phyloP scores from a whole-genome alignment of 129 eudicot species.

The Flaveria robusta region DNA sequence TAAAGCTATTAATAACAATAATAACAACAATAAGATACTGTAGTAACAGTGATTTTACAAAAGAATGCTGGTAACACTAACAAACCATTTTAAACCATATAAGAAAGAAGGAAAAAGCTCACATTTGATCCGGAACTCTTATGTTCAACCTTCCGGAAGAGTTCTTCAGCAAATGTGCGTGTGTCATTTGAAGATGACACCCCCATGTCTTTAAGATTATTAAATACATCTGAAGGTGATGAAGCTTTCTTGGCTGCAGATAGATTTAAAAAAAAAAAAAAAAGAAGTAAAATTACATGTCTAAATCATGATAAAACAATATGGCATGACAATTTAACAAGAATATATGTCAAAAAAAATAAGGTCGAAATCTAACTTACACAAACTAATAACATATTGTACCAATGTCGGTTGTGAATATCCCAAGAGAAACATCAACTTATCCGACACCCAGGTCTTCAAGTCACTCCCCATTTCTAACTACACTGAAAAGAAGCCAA shows the following conservation, averaged over 20 bases:
- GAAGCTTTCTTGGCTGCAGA: constrained; percentile 83
- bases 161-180: constrained; percentile 63
- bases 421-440: constrained; percentile 75
- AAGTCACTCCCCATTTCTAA: constrained; percentile 65
- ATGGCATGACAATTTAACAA: constrained; percentile 1
- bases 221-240: constrained; percentile 62
- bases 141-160: constrained; percentile 61
- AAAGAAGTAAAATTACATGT: neutral
- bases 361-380: constrained; percentile 44
- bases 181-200: constrained; percentile 58
- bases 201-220: constrained; percentile 59
- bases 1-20: constrained; percentile 50
- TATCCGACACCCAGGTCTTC: constrained; percentile 90
- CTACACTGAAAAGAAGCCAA: constrained; percentile 34
- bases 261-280: constrained; percentile 8
- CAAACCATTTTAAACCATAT: neutral
- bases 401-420: constrained; percentile 83
- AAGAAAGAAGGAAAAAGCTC: constrained; percentile 25
- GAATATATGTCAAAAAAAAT: neutral
- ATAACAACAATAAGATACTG: neutral
- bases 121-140: constrained; percentile 64
- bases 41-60: neutral
- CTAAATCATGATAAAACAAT: neutral
- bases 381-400: constrained; percentile 69
- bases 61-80: neutral